Percentiles rank a stretch among this genome's conserved stretches.
Evolutionary conservation across 345 rosid species (phyloP).

Genomic region (Gossypium ekmanianum): DNA sequence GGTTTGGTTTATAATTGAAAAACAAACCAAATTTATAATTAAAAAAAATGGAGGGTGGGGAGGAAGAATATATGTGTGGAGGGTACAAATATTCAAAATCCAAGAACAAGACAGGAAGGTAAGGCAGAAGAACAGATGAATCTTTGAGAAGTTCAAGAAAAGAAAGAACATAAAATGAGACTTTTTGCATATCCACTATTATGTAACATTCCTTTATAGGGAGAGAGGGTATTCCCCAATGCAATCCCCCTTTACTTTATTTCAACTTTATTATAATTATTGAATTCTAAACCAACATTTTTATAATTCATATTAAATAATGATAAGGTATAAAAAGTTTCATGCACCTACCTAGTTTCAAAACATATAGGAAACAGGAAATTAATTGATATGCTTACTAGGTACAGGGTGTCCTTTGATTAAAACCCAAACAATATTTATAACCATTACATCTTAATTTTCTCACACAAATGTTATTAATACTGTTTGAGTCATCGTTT

Average conservation of each 20-base stretch:
- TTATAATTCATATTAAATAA: background rate
- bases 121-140: conserved; percentile 51
- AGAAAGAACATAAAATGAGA: conserved; percentile 19
- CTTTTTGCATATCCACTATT: conserved; percentile 31
- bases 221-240: conserved; percentile 42
- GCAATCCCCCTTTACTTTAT: conserved; percentile 32
- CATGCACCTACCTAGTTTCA: conserved; percentile 11
- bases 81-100: conserved; percentile 36
- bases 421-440: no score
- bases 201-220: conserved; percentile 59
- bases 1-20: conserved; percentile 16
- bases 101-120: conserved; percentile 39
- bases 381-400: background rate
- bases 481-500: no score
- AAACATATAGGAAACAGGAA: background rate
- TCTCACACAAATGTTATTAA: no score
- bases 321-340: background rate
- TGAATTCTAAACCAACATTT: background rate
- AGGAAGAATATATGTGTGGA: conserved; percentile 12
- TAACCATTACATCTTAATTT: no score
- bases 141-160: conserved; percentile 62
- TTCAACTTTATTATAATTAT: conserved; percentile 1
- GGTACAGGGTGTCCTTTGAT: background rate
- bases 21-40: background rate
- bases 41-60: background rate